A percentile compares a stretch with the other conserved stretches of the same genome.
Conservation (phyloP, 805 yeast genomes). For the Lachancea lanzarotensis region DNA sequence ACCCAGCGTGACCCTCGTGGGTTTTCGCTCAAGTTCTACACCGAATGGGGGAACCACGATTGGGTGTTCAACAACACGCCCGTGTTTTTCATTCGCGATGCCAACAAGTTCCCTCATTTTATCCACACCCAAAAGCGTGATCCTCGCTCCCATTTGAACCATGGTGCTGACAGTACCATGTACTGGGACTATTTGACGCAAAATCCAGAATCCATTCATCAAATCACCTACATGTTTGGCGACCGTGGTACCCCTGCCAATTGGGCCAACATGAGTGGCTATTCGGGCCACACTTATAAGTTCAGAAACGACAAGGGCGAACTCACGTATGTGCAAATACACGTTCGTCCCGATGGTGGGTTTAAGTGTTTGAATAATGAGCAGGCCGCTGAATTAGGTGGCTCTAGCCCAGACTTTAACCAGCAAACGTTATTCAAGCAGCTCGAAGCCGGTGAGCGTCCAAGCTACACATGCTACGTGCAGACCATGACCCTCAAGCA, state of each 20-base stretch:
- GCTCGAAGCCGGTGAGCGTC: conserved; percentile 43
- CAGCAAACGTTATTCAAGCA: conserved; percentile 36
- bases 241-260: conserved; percentile 54
- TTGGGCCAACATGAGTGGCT: conserved; percentile 53
- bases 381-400: conserved; percentile 42
- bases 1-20: conserved; percentile 68
- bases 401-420: conserved; percentile 47
- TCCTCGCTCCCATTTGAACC: conserved; percentile 45
- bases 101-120: conserved; percentile 56
- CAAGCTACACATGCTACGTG: conserved; percentile 47
- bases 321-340: conserved; percentile 51
- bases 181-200: conserved; percentile 53
- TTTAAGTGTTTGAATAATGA: conserved; percentile 38
- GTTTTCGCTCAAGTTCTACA: conserved; percentile 57
- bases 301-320: conserved; percentile 46
- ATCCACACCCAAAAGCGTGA: conserved; percentile 67
- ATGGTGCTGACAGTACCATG: conserved; percentile 39
- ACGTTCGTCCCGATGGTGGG: conserved; percentile 47
- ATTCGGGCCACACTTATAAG: conserved; percentile 61
- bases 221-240: conserved; percentile 50
- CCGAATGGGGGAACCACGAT: conserved; percentile 63
- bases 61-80: conserved; percentile 75
- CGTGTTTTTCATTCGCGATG: conserved; percentile 57
- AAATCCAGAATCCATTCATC: conserved; percentile 54
- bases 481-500: conserved; percentile 70